Evolutionary conservation across 257 asterid species (phyloP), one percentile per base, ranked within the genome.

Genomic region (Ehretia macrophylla): DNA sequence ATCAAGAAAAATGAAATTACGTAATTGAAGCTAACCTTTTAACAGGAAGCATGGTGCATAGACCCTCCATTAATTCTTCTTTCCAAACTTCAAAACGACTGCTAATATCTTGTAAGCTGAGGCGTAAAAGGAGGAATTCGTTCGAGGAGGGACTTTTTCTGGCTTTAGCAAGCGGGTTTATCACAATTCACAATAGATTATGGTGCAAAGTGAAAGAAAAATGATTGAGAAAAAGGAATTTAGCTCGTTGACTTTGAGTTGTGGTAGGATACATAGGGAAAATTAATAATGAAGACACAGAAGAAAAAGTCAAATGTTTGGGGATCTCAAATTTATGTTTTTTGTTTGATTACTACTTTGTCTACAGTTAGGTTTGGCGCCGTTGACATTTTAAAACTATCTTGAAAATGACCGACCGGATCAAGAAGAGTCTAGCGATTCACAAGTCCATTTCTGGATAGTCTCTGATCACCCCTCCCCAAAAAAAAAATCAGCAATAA

Each of bases 381-480:
- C 3, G 38, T 52, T 52, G 57, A 52, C 27, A 52, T 0, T 21
- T 22, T 52, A 21, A 21, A 52, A 52, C 39, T 11, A 52, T 52
- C 8, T 8, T 52, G 57, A 22, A 52, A 52, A 52, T 4, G 57
- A 52, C 57, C 2, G 18, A 10, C 32, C 8, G 32, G 49, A 32
- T 49, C 14, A 44, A 14, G 47, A 39, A 51, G 35, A 51, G 17
- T 40, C 14, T 35, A 9, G 68, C 14, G 12, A 42, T 42, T 42
- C 47, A 42, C 47, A 42, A 4, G 47, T 42, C 47, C 57, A 22
- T 71, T 48, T 77, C 76, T 39, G 10, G 45, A 57, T 77, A 68
- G 45, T 80, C 70, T 45, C n/a, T n/a, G n/a, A n/a, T n/a, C n/a
- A n/a, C n/a, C n/a, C n/a, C n/a, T n/a, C n/a, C n/a, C n/a, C n/a